Conservation (phyloP, 139 green algal species). For the Chlamydomonas urium region DNA sequence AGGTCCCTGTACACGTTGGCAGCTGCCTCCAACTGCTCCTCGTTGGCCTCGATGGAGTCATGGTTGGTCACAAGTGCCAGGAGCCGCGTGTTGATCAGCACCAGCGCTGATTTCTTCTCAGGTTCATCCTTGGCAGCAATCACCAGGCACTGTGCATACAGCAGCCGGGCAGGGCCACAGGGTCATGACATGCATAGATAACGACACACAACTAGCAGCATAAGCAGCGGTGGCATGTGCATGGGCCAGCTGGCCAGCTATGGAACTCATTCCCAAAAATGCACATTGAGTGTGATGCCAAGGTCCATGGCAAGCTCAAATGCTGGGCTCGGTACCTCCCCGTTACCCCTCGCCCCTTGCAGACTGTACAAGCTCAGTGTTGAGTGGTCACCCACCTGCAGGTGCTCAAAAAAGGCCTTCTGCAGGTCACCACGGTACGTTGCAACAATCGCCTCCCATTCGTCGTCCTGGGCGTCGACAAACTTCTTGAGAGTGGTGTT, state of each 20-base stretch:
- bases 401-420: constrained; percentile 55
- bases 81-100: constrained; percentile 54
- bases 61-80: constrained; percentile 45
- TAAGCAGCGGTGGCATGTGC: no score
- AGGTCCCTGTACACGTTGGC: constrained; percentile 36
- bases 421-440: constrained; percentile 45
- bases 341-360: not conserved
- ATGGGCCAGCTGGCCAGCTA: no score
- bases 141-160: constrained; percentile 54
- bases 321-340: not conserved
- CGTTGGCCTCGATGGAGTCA: constrained; percentile 47
- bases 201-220: no score
- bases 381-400: constrained; percentile 32
- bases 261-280: no score
- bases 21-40: constrained; percentile 41
- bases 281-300: no score
- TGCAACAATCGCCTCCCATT: constrained; percentile 55
- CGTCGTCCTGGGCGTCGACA: constrained; percentile 38
- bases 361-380: not conserved
- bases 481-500: constrained; percentile 50
- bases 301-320: no score
- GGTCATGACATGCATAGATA: no score
- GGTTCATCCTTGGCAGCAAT: constrained; percentile 40
- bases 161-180: no score
- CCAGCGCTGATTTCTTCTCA: constrained; percentile 31